phyloP scores from a whole-genome alignment of 2,329 filamentous ascomycete species.

The Epichloe baconii region DNA sequence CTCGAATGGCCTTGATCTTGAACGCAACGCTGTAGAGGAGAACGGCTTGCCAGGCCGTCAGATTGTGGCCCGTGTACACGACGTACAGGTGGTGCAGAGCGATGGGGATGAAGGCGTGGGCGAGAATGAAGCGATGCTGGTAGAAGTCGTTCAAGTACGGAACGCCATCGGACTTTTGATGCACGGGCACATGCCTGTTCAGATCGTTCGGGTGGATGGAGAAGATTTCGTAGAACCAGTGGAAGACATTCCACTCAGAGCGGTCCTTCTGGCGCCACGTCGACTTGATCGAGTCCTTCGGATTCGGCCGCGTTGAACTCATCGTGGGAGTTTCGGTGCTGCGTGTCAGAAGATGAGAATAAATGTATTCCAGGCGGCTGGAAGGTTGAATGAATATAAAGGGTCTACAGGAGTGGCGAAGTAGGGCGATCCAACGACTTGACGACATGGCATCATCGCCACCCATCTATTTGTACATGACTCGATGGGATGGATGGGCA shows the following conservation, averaged over 20 bases:
- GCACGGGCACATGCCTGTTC: conserved; percentile 3
- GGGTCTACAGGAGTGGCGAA: too few species aligned
- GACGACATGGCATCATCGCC: not conserved
- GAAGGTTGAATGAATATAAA: too few species aligned
- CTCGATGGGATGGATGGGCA: not conserved
- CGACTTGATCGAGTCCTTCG: conserved; percentile 6
- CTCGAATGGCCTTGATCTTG: conserved; percentile 5
- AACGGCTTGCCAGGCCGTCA: conserved; percentile 4
- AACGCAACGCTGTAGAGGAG: conserved; percentile 3
- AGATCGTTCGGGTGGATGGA: conserved; percentile 2
- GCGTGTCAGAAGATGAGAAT: too few species aligned
- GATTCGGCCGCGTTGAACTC: not conserved
- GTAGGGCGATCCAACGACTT: too few species aligned
- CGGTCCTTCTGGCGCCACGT: conserved; percentile 5
- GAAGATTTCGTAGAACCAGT: conserved; percentile 6
- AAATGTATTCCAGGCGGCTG: too few species aligned
- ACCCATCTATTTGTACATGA: not conserved
- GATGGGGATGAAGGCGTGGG: conserved; percentile 5
- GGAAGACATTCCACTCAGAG: conserved; percentile 5
- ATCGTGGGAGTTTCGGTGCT: not conserved
- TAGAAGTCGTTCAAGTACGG: conserved; percentile 4
- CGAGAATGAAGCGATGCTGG: conserved; percentile 5
- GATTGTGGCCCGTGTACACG: conserved; percentile 4
- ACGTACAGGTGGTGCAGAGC: conserved; percentile 3
- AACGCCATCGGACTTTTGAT: conserved; percentile 4